Evolutionary conservation across 495 filamentous ascomycete genomes (phyloP).

Genomic region (Penicillium nucicola): DNA sequence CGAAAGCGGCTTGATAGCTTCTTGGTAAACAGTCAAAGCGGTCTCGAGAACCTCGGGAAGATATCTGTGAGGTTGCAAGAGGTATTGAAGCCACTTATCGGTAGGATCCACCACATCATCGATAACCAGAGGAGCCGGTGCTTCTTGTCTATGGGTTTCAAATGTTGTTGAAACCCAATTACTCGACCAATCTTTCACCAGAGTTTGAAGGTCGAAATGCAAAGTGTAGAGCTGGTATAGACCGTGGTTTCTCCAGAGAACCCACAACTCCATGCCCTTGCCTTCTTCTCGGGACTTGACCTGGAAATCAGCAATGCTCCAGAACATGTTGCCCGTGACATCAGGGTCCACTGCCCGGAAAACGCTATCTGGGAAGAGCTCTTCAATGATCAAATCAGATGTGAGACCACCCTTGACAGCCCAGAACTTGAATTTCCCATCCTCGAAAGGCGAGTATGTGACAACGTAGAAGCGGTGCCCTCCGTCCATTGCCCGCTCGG

Average conservation of each 20-base stretch:
- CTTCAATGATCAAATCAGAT: slow-evolving; percentile 61
- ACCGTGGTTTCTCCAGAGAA: slow-evolving; percentile 82
- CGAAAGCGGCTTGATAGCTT: slow-evolving; percentile 45
- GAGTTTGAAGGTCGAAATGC: slow-evolving; percentile 50
- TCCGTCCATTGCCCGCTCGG: slow-evolving; percentile 47
- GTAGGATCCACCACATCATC: slow-evolving; percentile 59
- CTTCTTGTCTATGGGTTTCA: slow-evolving; percentile 55
- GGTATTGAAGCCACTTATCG: slow-evolving; percentile 53
- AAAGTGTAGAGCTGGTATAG: slow-evolving; percentile 70
- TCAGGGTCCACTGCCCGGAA: slow-evolving; percentile 70
- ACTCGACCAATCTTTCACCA: slow-evolving; percentile 57
- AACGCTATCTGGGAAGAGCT: slow-evolving; percentile 58
- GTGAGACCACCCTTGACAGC: slow-evolving; percentile 62
- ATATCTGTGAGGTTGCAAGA: slow-evolving; percentile 80
- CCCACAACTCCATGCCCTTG: slow-evolving; percentile 69
- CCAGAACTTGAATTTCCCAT: slow-evolving; percentile 97
- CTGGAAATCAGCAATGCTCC: slow-evolving; percentile 83
- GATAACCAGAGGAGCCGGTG: slow-evolving; percentile 50
- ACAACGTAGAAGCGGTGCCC: slow-evolving; percentile 69
- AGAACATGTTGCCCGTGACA: slow-evolving; percentile 69
- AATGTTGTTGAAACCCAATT: slow-evolving; percentile 71
- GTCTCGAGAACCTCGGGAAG: slow-evolving; percentile 76
- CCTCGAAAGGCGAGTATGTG: slow-evolving; percentile 81
- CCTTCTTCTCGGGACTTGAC: slow-evolving; percentile 52
- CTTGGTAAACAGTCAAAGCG: slow-evolving; percentile 70